These are phyloP conservation scores for Mycena haematopus DNA, from an alignment of 768 basidiomycete genomes.

Conservation along the genomic window DNA sequence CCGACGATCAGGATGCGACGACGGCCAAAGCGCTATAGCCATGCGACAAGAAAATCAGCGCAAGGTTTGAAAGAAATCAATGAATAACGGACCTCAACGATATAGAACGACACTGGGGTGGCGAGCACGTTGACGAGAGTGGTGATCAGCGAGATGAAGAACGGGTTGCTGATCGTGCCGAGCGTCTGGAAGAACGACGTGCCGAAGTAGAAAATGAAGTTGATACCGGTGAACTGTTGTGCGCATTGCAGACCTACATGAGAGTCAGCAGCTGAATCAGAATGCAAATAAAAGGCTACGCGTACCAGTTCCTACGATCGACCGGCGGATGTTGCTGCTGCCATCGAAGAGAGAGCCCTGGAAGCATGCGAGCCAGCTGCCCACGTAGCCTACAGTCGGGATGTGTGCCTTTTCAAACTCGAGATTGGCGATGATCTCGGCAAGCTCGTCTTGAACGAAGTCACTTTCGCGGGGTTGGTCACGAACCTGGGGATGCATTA, in stretches of 20 bases:
- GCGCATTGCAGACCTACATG: constrained; percentile 16
- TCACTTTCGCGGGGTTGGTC: constrained; percentile 54
- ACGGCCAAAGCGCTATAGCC: not conserved
- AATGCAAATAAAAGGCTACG: not conserved
- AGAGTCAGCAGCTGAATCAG: not conserved
- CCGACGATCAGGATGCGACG: constrained; percentile 9
- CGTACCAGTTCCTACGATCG: constrained; percentile 69
- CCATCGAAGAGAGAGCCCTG: constrained; percentile 37
- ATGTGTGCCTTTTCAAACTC: constrained; percentile 62
- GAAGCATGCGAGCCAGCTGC: constrained; percentile 56
- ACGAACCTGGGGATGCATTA: constrained; percentile 47
- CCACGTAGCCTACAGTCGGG: constrained; percentile 67
- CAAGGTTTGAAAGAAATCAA: too few relatives aligned
- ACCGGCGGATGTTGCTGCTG: constrained; percentile 46
- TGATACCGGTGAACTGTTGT: constrained; percentile 84
- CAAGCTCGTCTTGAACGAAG: constrained; percentile 60
- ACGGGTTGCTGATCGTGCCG: constrained; percentile 58
- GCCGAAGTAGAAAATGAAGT: constrained; percentile 75
- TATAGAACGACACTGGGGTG: constrained; percentile 68
- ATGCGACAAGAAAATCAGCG: too few relatives aligned
- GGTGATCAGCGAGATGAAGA: constrained; percentile 72
- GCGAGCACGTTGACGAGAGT: constrained; percentile 80
- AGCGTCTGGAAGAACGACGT: constrained; percentile 70
- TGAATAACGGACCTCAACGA: not conserved
- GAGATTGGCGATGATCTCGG: constrained; percentile 59